Evolutionary conservation across 331 rosid genomes (phyloP).

Genomic region (Pyracantha coccinea): DNA sequence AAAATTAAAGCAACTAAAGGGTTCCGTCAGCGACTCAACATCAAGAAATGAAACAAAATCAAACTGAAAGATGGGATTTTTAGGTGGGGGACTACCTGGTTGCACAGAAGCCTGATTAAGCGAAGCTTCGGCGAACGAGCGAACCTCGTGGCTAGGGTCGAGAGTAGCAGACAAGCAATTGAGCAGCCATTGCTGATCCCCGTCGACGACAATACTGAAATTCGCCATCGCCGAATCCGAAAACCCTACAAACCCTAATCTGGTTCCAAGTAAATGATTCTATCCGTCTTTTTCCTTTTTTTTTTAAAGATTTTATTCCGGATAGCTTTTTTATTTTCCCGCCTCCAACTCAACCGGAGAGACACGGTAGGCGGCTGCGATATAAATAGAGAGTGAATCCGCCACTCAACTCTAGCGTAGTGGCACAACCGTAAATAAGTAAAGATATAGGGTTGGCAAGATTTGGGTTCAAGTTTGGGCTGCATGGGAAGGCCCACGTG

Average conservation of each 20-base stretch:
- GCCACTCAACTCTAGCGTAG: not conserved
- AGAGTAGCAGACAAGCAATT: slow-evolving; percentile 85
- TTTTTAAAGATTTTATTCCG: not conserved
- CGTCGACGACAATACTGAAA: slow-evolving; percentile 35
- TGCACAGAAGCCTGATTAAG: slow-evolving; percentile 85
- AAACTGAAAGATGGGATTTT: not conserved
- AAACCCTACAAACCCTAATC: not conserved
- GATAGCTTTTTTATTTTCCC: slow-evolving; percentile 3
- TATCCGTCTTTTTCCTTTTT: not conserved
- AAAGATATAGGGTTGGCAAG: not conserved
- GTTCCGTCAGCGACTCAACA: not conserved
- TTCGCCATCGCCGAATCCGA: slow-evolving; percentile 39
- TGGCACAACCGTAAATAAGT: not conserved
- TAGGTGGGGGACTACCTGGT: slow-evolving; percentile 46
- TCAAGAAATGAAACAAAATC: not conserved
- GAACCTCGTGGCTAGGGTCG: slow-evolving; percentile 85
- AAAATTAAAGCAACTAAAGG: not conserved
- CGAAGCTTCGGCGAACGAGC: slow-evolving; percentile 82
- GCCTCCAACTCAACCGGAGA: not conserved
- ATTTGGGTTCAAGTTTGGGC: not conserved
- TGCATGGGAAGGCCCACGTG: no score
- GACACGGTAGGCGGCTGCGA: not conserved
- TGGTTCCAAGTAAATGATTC: not conserved
- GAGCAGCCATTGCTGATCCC: slow-evolving; percentile 94
- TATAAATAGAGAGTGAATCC: not conserved